Base-by-base conservation (phyloP, 2,329 filamentous ascomycete genomes). In the Phaeosphaeriaceae sp. region DNA sequence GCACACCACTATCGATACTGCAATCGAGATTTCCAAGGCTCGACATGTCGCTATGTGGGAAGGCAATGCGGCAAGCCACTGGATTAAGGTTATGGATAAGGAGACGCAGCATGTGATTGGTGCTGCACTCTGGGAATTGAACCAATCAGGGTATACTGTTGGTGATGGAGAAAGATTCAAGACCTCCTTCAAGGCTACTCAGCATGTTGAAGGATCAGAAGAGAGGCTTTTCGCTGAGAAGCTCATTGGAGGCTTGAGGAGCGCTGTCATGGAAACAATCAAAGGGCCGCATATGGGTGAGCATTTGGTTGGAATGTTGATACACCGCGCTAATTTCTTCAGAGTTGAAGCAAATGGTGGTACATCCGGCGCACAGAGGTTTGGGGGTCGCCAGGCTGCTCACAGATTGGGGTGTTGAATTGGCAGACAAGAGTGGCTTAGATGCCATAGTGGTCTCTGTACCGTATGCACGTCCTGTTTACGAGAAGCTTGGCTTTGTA, bases 401-500 rank as follows among this genome's bases (percentile, higher is more conserved):
- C n/a, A 51, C 48, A 21, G 24, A 40, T 20, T 56, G 53, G 53
- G 53, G 53, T 20, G 46, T 24, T 17, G n/a, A 48, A 21, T 51
- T 52, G 13, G 45, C 54, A 13, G 48, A 52, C 22, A 25, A 48
- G 42, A 22, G 44, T 15, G 42, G 48, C n/a, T 40, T 57, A 3
- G 33, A 52, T 6, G 31, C 25, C 9, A 21, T 57, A 20, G 45
- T 57, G 13, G 49, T 41, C 21, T 17, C 54, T 15, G 49, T 49
- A 17, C 49, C 54, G n/a, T 52, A 48, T 42, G 54, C 54, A 33
- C 42, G 24, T 1, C 49, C 48, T 10, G 49, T 49, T 19, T 57
- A 57, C 31, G 54, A 53, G 42, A 52, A 48, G 21, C 41, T 42
- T 24, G 49, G 54, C 7, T 53, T 57, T 52, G 54, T 40, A 24